phyloP scores from a whole-genome alignment of 768 basidiomycete species.

The Crassisporium funariophilum region DNA sequence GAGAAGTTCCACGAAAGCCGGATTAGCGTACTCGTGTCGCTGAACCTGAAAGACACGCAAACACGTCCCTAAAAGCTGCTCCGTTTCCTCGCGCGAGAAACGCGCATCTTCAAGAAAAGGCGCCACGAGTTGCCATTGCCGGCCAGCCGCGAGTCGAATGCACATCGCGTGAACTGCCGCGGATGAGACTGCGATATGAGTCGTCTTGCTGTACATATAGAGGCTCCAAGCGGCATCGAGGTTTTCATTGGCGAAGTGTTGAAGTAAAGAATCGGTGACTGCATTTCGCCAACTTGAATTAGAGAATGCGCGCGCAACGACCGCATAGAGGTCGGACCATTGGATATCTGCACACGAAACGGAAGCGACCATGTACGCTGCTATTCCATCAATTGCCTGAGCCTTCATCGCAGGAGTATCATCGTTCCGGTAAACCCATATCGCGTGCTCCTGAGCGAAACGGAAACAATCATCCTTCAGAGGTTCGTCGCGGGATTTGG shows the following conservation, averaged over 20 bases:
- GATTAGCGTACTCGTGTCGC: slow-evolving; percentile 30
- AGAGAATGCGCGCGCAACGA: slow-evolving; percentile 26
- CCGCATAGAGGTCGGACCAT: slow-evolving; percentile 32
- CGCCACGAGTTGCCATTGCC: slow-evolving; percentile 31
- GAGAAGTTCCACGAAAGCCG: slow-evolving; percentile 32
- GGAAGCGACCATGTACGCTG: slow-evolving; percentile 35
- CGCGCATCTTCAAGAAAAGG: slow-evolving; percentile 33
- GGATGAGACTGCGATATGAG: slow-evolving; percentile 23
- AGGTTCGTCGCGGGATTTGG: slow-evolving; percentile 34
- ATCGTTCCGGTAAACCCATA: slow-evolving; percentile 26
- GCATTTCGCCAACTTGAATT: slow-evolving; percentile 26
- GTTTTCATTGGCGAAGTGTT: slow-evolving; percentile 6
- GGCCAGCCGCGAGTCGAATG: slow-evolving; percentile 30
- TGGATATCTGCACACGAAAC: slow-evolving; percentile 26
- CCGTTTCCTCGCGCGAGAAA: slow-evolving; percentile 32
- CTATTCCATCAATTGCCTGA: slow-evolving; percentile 35
- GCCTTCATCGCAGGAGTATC: slow-evolving; percentile 17
- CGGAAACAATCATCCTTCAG: slow-evolving; percentile 39
- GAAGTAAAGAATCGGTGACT: slow-evolving; percentile 27
- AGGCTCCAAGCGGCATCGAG: slow-evolving; percentile 13
- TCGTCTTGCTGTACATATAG: slow-evolving; percentile 30
- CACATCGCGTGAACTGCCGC: slow-evolving; percentile 31
- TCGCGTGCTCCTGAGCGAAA: slow-evolving; percentile 28
- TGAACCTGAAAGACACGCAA: slow-evolving; percentile 39
- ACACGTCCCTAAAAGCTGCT: slow-evolving; percentile 40